Evolutionary conservation across 2,329 filamentous ascomycete species (phyloP), one percentile per base, ranked within the genome.

Genomic region (Aspergillus pseudotamarii): DNA sequence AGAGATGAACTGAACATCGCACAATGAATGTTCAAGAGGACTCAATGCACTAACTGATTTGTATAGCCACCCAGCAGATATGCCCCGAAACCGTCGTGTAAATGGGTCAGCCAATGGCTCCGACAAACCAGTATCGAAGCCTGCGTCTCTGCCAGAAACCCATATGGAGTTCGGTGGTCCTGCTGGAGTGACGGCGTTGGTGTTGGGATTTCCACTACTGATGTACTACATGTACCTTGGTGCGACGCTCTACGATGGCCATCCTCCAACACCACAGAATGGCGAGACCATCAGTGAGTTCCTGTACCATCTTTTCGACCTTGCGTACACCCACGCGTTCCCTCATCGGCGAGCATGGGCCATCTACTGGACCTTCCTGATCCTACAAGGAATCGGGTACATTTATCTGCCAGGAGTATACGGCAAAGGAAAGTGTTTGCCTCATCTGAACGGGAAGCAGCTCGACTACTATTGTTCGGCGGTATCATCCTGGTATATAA

Each of bases 221-320:
- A 98, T 98, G 94, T 97, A 92, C 86, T 98, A 97, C 82, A 97
- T 98, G 94, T 98, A 93, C 92, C 89, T 96, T 76, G 95, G 95
- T 45, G 91, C 94, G 14, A 93, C 89, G 34, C 96, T 94, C 81
- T 98, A 97, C 81, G 83, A 93, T 73, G 94, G 94, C 66, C 88
- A 90, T 65, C 82, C 95, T 28, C 95, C 95, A 10, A 79, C 83
- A 28, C 91, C 89, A 0, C 80, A 80, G 1, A 72, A 84, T 16
- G 89, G 85, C 43, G 85, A 96, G 81, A 87, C 84, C 63, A 86
- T 87, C 74, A 63, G 72, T 8, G 88, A 93, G 3, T 98, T 97
- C 75, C 83, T 85, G 55, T 79, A 82, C 60, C 89, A 96, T 68
- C 81, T 98, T 72, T 83, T 81, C 67, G 74, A 88, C 66, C 84